Evolutionary conservation across 1,284 basidiomycete species (phyloP), one percentile per base, ranked within the genome.

Genomic region (Ceratobasidium sp.): DNA sequence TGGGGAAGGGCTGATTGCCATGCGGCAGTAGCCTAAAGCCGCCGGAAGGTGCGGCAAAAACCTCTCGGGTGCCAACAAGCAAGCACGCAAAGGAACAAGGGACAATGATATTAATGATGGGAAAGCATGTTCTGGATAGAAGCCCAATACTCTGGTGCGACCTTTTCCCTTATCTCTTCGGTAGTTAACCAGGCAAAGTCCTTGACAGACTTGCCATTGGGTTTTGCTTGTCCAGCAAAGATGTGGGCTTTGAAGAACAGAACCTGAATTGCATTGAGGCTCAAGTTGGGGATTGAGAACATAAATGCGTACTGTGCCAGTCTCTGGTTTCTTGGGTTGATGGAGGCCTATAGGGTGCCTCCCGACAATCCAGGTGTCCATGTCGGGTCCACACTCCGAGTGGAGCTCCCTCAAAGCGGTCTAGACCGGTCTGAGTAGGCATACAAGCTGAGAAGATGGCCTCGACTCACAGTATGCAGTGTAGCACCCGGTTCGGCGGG

Each of bases 121-220:
- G 92, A 92, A 76, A 96, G 83, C 80, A 95, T 89, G 78, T 92
- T 90, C 80, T 89, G 89, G 76, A 94, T 83, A 72, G 87, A 86
- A 58, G 84, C 78, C 93, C 93, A 96, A 77, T 95, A 95, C 72
- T 85, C 80, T 74, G 80, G 78, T 61, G 87, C 84, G 34, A 93
- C 88, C 53, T 84, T 85, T 48, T 86, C 81, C 79, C 89, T 82
- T 64, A 96, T 89, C 83, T 96, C 94, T 79, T 94, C 87, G 81
- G 94, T 93, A 71, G 93, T 95, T 75, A 96, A 84, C 94, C 94
- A 96, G 23, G 92, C 93, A 82, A 93, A 95, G 77, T 93, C 92
- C 61, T 84, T 82, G 72, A 91, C 83, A 16, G 74, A 80, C 75
- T 85, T 82, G 41, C 82, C 80, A 67, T 86, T 80, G 23, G 88